Base-by-base conservation (phyloP, 1,284 basidiomycete species). In the Taiwanofungus camphoratus region DNA sequence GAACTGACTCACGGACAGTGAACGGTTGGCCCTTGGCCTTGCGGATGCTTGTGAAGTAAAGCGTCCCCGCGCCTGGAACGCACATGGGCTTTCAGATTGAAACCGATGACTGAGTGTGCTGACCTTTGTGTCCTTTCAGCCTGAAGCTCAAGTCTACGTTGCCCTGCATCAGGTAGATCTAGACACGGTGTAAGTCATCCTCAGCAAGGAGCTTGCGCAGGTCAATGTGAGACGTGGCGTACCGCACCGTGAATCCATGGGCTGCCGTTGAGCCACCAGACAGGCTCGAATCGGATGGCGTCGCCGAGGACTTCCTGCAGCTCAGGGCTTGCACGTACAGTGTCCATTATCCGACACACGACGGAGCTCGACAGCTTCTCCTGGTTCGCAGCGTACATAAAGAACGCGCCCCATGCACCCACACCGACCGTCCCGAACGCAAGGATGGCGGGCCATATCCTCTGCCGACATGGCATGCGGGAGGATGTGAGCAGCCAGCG, bases 41-140 rank as follows among this genome's bases (percentile, higher is more conserved):
- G 35, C 86, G 72, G 46, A 87, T 81, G 57, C 83, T 87, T 5
- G 86, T 88, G 59, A 88, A 88, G 56, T 88, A 88, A 0, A 88
- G 59, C 5, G 83, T 88, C 5, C 86, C 86, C 12, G 77, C 69
- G 15, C 75, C 83, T 87, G 46, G 3, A 18, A 45, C 37, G 11
- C 6, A 2, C 19, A 18, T 51, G 11, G 41, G 42, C 13, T 9
- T 26, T 4, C 32, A 11, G 20, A 22, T n/a, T n/a, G n/a, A n/a
- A n/a, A n/a, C n/a, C 26, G 26, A 29, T 29, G 9, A 29, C 26
- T 8, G 9, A 29, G 26, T 9, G n/a, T 8, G 26, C 26, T n/a
- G n/a, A 29, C 26, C 26, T 67, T 74, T 78, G 30, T 84, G 77
- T 0, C 87, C 86, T 53, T 77, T 82, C 19, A 89, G 64, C 40